A percentile compares a stretch with the other conserved stretches of the same genome.
phyloP scores from a whole-genome alignment of 805 yeast genomes.

The Candida bentonensis region DNA sequence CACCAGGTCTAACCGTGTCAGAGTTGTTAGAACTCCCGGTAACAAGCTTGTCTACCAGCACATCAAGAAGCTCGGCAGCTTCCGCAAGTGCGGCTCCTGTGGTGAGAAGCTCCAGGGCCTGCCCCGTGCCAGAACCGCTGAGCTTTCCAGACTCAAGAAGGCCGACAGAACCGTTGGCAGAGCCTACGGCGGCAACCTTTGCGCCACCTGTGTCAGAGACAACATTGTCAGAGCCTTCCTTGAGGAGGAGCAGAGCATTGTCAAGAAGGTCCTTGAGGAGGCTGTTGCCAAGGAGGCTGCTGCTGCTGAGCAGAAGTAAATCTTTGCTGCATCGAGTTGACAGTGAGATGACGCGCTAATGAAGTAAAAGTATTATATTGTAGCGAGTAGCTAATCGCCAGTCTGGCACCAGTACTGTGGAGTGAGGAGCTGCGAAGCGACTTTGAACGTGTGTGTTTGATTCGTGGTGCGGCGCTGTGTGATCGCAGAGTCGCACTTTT shows the following conservation, averaged over 20 bases:
- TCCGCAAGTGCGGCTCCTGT: constrained; percentile 59
- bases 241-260: constrained; percentile 99
- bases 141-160: constrained; percentile 88
- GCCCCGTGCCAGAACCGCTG: constrained; percentile 94
- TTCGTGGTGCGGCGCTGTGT: no score
- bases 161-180: constrained; percentile 97
- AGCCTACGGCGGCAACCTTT: constrained; percentile 99
- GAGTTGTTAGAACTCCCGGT: constrained; percentile 99
- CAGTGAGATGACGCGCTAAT: no score
- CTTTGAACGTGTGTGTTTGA: no score
- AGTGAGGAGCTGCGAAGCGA: no score
- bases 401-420: no score
- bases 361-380: no score
- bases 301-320: constrained; percentile 30
- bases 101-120: constrained; percentile 68
- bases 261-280: constrained; percentile 97
- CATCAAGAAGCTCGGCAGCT: constrained; percentile 79
- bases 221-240: constrained; percentile 99
- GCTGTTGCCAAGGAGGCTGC: constrained; percentile 79
- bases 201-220: constrained; percentile 95
- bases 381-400: no score
- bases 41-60: constrained; percentile 97
- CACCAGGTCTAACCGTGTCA: constrained; percentile 99
- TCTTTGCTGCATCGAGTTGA: no score
- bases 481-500: no score